A percentile compares a stretch with the other conserved stretches of the same genome.
Evolutionary conservation across 345 rosid genomes (phyloP).

Genomic region (Pistacia vera): DNA sequence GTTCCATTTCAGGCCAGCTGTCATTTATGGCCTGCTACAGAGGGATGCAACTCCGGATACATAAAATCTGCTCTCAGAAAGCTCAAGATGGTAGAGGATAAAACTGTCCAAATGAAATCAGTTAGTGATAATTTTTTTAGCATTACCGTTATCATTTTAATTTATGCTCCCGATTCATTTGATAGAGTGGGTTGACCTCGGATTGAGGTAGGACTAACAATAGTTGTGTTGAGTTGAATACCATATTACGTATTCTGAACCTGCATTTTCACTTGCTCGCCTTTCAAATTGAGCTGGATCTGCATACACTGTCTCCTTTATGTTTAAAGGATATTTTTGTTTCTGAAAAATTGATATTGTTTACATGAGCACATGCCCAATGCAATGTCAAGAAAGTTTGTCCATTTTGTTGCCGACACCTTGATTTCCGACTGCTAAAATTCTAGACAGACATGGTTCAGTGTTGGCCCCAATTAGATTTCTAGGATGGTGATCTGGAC

Average conservation of each 20-base stretch:
- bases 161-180: neutral
- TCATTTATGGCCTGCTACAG: constrained; percentile 48
- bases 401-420: neutral
- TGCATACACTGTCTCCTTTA: neutral
- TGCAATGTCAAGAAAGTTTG: neutral
- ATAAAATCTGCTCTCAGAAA: constrained; percentile 55
- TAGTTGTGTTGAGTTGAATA: neutral
- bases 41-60: constrained; percentile 37
- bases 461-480: neutral
- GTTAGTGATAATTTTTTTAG: neutral
- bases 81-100: constrained; percentile 42
- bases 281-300: neutral
- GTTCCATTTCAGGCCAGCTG: constrained; percentile 42
- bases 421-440: constrained; percentile 6
- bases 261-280: neutral
- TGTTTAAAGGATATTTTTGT: neutral
- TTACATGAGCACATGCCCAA: neutral
- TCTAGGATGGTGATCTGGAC: constrained; percentile 1
- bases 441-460: neutral
- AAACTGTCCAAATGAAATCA: constrained; percentile 51
- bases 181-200: neutral
- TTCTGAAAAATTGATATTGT: neutral
- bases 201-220: neutral
- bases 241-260: neutral
- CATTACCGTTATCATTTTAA: constrained; percentile 1